Evolutionary conservation across 441 rosid genomes (phyloP).

Genomic region (Manihot esculenta): DNA sequence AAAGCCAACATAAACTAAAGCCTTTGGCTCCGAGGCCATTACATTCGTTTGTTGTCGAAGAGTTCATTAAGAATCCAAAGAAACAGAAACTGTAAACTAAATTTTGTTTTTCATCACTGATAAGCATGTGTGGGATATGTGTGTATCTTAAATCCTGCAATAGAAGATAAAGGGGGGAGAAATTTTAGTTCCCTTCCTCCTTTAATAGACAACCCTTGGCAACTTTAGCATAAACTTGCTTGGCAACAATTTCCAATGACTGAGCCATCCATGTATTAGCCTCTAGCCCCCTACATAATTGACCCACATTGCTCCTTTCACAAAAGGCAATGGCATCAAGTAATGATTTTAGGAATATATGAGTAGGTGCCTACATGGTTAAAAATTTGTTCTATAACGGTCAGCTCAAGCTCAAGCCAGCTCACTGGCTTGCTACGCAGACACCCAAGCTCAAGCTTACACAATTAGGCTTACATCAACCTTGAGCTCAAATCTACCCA

Average conservation of each 20-base stretch:
- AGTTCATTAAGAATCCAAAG: too few species aligned
- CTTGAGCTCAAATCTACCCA: neutral
- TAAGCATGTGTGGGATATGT: neutral
- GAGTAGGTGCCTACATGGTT: neutral
- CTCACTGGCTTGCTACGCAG: too few species aligned
- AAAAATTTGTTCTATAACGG: neutral
- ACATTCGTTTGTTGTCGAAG: neutral
- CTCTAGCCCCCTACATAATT: neutral
- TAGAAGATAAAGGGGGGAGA: neutral
- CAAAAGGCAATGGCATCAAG: neutral
- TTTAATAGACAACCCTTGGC: neutral
- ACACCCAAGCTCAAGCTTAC: too few species aligned
- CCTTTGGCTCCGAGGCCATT: neutral
- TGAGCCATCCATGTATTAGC: neutral
- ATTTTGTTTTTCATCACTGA: too few species aligned
- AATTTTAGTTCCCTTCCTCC: constrained; percentile 5
- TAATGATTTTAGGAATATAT: neutral
- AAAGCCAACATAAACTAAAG: neutral
- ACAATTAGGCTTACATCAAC: neutral
- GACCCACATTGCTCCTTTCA: neutral
- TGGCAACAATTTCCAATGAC: neutral
- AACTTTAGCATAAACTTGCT: neutral
- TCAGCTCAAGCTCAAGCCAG: too few species aligned
- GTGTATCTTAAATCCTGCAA: neutral
- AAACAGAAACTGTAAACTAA: neutral